These are phyloP conservation scores for Neurospora hispaniola DNA, from an alignment of 495 filamentous ascomycete species.

Conservation along the genomic window DNA sequence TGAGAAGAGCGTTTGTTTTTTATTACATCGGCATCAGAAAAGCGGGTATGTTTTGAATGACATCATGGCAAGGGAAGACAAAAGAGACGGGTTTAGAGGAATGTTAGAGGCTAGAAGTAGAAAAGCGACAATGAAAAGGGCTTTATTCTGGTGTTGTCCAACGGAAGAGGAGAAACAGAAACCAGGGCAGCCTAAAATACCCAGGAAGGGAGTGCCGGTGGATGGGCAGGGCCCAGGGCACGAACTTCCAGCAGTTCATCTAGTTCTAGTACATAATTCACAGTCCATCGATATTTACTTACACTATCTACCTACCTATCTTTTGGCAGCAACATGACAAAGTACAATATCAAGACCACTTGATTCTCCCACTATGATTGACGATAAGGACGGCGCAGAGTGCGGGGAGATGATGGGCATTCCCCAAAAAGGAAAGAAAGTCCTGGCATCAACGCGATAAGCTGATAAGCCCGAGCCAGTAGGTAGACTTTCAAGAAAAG, in stretches of 20 bases:
- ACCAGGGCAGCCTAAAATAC: no score
- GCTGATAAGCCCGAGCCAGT: background rate
- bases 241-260: no score
- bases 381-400: background rate
- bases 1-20: background rate
- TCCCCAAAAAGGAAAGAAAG: slow-evolving; percentile 11
- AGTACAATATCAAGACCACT: no score
- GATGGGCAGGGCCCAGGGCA: no score
- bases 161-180: no score
- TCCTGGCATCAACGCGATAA: slow-evolving; percentile 3
- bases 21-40: background rate
- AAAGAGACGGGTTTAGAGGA: background rate
- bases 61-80: background rate
- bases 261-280: background rate
- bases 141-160: no score
- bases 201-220: no score
- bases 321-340: no score
- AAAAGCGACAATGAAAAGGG: no score
- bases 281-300: background rate
- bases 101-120: no score
- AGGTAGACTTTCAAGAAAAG: background rate
- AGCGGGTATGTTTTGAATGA: background rate
- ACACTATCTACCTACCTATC: no score
- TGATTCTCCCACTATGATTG: background rate
- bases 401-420: background rate